These are phyloP conservation scores for Mesembryanthemum crystallinum DNA, from an alignment of 148 eudicot species.

Conservation along the genomic window DNA sequence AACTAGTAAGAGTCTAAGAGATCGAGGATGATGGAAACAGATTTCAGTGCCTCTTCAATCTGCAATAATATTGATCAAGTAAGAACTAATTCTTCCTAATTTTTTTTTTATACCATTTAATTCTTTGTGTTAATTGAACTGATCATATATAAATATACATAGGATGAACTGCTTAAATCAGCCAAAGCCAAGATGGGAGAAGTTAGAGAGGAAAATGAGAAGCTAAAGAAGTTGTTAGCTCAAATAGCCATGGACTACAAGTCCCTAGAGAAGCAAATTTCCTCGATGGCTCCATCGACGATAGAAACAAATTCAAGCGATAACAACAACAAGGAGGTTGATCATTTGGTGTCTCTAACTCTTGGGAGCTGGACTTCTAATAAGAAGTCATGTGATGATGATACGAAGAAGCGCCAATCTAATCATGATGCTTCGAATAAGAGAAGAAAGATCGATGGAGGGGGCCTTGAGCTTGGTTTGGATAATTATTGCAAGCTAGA, in stretches of 20 bases:
- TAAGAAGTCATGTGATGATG: slow-evolving; percentile 16
- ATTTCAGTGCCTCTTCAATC: slow-evolving; percentile 1
- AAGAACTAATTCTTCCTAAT: slow-evolving; percentile 2
- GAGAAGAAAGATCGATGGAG: slow-evolving; percentile 24
- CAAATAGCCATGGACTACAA: slow-evolving; percentile 33
- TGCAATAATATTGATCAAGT: slow-evolving; percentile 27
- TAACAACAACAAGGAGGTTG: slow-evolving; percentile 4
- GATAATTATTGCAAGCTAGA: slow-evolving; percentile 27
- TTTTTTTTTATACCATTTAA: neutral
- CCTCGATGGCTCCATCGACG: slow-evolving; percentile 7
- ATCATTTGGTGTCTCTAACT: slow-evolving; percentile 36
- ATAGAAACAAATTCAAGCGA: slow-evolving; percentile 10
- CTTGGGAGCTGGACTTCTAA: slow-evolving; percentile 36
- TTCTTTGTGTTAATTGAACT: neutral
- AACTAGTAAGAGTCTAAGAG: neutral
- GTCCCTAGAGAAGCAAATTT: slow-evolving; percentile 35
- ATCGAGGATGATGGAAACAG: neutral
- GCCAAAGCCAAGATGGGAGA: slow-evolving; percentile 48
- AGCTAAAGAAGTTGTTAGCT: slow-evolving; percentile 35
- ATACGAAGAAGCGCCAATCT: slow-evolving; percentile 5
- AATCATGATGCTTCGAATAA: slow-evolving; percentile 15
- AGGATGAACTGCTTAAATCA: slow-evolving; percentile 36
- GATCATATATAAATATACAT: neutral
- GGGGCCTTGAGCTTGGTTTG: slow-evolving; percentile 28
- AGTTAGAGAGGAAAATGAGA: slow-evolving; percentile 47